Percentiles rank a stretch among this genome's conserved stretches.
phyloP scores from a whole-genome alignment of 371 early-diverging fungal genomes.

The Mucor plumbeus region DNA sequence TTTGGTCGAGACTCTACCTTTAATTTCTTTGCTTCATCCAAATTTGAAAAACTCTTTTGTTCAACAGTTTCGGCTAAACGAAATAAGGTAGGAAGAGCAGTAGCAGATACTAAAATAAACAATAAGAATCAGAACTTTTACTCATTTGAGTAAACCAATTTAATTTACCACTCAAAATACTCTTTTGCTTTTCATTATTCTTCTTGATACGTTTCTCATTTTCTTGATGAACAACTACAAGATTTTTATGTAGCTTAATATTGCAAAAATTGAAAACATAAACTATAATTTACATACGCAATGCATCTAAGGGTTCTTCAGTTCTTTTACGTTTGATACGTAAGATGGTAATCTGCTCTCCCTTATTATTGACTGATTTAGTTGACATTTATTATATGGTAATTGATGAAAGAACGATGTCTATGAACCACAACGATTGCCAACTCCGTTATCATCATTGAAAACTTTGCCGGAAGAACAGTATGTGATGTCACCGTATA shows the following conservation, averaged over 20 bases:
- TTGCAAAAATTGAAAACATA: neutral
- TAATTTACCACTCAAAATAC: conserved; percentile 8
- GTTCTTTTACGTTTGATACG: conserved; percentile 81
- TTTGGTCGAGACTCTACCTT: conserved; percentile 35
- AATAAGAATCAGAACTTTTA: neutral
- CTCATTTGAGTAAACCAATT: neutral
- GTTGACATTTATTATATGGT: neutral
- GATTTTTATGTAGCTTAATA: conserved; percentile 5
- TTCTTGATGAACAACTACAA: conserved; percentile 44
- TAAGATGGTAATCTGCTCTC: conserved; percentile 63
- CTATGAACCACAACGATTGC: neutral
- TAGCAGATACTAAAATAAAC: conserved; percentile 31
- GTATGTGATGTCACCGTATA: neutral
- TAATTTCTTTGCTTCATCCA: conserved; percentile 56
- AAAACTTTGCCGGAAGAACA: neutral
- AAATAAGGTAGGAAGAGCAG: conserved; percentile 58
- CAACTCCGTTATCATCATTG: neutral
- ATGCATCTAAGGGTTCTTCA: conserved; percentile 79
- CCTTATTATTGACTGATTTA: neutral
- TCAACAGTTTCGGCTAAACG: conserved; percentile 71
- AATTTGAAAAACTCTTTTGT: conserved; percentile 58
- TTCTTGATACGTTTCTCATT: conserved; percentile 33
- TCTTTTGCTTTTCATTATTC: conserved; percentile 17
- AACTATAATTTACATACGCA: conserved; percentile 49
- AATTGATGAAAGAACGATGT: neutral